These are phyloP conservation scores for Houttuynia cordata DNA, from an alignment of 164 flowering plant species.

Conservation along the genomic window DNA sequence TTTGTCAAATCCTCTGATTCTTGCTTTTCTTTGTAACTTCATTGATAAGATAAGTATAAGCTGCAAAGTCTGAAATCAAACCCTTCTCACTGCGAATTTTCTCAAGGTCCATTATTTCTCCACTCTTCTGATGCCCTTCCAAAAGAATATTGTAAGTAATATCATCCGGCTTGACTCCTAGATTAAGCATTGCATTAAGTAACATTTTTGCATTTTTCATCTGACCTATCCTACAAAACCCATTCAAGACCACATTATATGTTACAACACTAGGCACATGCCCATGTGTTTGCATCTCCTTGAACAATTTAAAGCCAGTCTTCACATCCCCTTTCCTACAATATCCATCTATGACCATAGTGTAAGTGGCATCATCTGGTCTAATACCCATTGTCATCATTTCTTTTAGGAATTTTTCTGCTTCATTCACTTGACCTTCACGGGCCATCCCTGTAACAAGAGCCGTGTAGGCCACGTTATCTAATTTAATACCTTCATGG, in stretches of 20 bases:
- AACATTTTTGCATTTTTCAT: constrained; percentile 63
- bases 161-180: constrained; percentile 69
- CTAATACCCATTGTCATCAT: constrained; percentile 40
- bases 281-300: constrained; percentile 54
- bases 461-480: constrained; percentile 61
- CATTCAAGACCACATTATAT: constrained; percentile 68
- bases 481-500: constrained; percentile 42
- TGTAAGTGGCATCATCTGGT: constrained; percentile 59
- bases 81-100: constrained; percentile 50
- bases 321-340: constrained; percentile 58
- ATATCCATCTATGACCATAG: constrained; percentile 64
- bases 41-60: constrained; percentile 37
- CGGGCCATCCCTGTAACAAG: constrained; percentile 53
- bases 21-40: constrained; percentile 24
- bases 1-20: not conserved
- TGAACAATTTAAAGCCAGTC: constrained; percentile 51
- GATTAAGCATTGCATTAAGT: constrained; percentile 56
- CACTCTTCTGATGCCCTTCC: constrained; percentile 62
- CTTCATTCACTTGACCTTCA: constrained; percentile 41
- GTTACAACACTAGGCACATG: constrained; percentile 42
- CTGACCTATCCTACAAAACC: constrained; percentile 64
- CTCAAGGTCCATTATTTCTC: constrained; percentile 20
- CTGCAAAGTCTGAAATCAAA: constrained; percentile 51
- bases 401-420: constrained; percentile 49
- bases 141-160: constrained; percentile 64